Percentiles rank a stretch among this genome's conserved stretches.
These are phyloP conservation scores for Phytopythium sindhum DNA, from an alignment of 352 stramenopile genomes.

Conservation along the genomic window DNA sequence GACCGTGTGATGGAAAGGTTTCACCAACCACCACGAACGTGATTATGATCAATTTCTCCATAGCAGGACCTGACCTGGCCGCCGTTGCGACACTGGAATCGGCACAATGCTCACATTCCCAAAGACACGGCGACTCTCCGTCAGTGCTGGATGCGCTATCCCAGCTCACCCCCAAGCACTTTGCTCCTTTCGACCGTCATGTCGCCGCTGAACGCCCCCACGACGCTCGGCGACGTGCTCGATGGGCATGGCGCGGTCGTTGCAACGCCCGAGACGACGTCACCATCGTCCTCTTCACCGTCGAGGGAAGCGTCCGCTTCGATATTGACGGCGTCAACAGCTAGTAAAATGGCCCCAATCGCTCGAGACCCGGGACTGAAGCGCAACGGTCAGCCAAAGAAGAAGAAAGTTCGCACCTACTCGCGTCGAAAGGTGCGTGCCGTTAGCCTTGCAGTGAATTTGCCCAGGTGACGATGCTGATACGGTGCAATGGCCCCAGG, in stretches of 20 bases:
- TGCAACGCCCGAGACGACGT: background rate
- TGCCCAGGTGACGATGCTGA: background rate
- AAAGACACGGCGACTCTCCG: background rate
- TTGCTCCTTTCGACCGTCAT: background rate
- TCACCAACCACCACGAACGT: background rate
- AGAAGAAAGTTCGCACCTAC: slow-evolving; percentile 20
- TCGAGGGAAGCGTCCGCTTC: background rate
- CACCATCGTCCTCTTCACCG: background rate
- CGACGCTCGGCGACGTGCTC: background rate
- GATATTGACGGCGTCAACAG: background rate
- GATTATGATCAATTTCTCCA: background rate
- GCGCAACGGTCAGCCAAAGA: slow-evolving; percentile 9
- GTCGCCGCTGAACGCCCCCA: background rate
- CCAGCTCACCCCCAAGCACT: background rate
- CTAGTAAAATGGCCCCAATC: background rate
- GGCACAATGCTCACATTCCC: background rate
- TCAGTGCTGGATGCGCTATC: background rate
- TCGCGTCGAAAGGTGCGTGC: slow-evolving; percentile 19
- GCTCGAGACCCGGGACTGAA: background rate
- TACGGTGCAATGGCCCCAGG: slow-evolving; percentile 1
- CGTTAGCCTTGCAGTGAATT: no score
- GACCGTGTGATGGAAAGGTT: background rate
- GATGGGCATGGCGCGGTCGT: background rate
- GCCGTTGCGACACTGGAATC: background rate
- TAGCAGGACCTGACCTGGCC: background rate